Evolutionary conservation across 345 rosid genomes (phyloP), one percentile per base, ranked within the genome.

Genomic region (Eucalyptus marginata): DNA sequence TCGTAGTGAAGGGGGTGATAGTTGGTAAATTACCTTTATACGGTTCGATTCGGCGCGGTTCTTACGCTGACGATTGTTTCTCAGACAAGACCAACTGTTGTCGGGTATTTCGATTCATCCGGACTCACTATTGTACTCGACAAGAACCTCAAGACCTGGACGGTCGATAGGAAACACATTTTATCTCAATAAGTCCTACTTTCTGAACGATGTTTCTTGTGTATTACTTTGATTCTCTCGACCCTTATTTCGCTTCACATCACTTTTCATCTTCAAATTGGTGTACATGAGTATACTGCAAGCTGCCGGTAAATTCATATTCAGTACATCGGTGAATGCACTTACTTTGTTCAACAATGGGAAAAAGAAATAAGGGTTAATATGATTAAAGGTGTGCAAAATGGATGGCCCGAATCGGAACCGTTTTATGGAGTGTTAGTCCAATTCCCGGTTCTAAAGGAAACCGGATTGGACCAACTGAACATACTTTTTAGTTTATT

Each of bases 401-500:
- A 20, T 0, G 5, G 10, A 52, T 52, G 0, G 2, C 25, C 25
- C 5, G 2, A 20, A 52, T 18, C 0, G 0, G 3, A 52, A 18
- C 58, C 0, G 0, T 52, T 56, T 56, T 20, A 0, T 10, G 14
- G 58, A 52, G 10, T 52, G 58, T 52, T 52, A 52, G 24, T 52
- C 24, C 4, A 18, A 18, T 52, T 52, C 58, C 1, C 3, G 1
- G 24, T 52, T 52, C 24, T 52, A 52, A 52, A 18, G 58, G 58
- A 0, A 52, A 52, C 0, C 0, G 0, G 24, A 7, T 18, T 52
- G 24, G 5, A 52, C 0, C 58, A 52, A 20, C 0, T 20, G 58
- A 7, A 18, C 0, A 18, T 52, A 3, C 24, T 18, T 52, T 51
- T 7, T 16, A 11, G 7, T 17, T 51, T 17, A 1, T 16, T 17